Conservation (phyloP, 2,329 filamentous ascomycete genomes). For the Colletotrichum horii region DNA sequence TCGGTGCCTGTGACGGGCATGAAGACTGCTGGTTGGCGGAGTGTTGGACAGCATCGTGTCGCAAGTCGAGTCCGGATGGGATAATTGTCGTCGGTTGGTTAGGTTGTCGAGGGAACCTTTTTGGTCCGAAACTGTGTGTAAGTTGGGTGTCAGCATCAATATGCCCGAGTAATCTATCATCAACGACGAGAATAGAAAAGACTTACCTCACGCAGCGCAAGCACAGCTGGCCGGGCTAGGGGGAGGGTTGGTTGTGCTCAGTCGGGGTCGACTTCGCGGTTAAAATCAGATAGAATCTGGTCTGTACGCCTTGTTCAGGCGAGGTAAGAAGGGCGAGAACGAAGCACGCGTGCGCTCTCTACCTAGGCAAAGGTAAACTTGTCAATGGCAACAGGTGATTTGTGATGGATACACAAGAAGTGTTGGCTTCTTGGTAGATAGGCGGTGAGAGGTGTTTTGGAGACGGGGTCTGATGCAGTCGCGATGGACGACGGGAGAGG, state of each 20-base stretch:
- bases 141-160: constrained; percentile 24
- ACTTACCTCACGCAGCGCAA: constrained; percentile 83
- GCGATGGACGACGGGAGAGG: constrained; percentile 1
- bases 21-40: constrained; percentile 68
- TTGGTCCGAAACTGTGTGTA: constrained; percentile 48
- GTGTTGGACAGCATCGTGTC: constrained; percentile 79
- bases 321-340: constrained; percentile 18
- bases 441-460: neutral
- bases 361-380: constrained; percentile 21
- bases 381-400: constrained; percentile 12
- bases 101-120: constrained; percentile 55
- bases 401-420: constrained; percentile 6
- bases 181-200: neutral
- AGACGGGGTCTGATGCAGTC: neutral
- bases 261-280: constrained; percentile 47
- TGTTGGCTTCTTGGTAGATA: neutral
- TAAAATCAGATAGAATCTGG: constrained; percentile 19
- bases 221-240: constrained; percentile 76
- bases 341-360: constrained; percentile 9
- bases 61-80: constrained; percentile 71
- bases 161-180: neutral
- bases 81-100: constrained; percentile 54
- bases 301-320: constrained; percentile 38
- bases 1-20: constrained; percentile 78
- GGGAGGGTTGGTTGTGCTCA: constrained; percentile 49